Base-by-base conservation (phyloP, 495 filamentous ascomycete genomes). In the Daldinia decipiens region DNA sequence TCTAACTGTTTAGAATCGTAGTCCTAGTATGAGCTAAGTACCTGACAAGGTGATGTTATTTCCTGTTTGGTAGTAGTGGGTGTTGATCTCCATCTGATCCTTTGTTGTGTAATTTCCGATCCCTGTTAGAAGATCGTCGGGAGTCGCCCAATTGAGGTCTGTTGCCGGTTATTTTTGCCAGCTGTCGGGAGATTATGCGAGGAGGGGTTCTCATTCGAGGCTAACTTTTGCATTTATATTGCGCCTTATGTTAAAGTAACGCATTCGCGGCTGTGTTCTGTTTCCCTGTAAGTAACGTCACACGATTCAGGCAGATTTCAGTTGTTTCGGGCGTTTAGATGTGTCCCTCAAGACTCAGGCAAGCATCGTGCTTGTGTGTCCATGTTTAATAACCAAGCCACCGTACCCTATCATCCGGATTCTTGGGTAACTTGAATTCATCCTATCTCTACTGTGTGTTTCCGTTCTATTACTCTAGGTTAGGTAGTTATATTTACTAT, bases 41-140 rank as follows among this genome's bases (percentile, higher is more conserved):
- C 12, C 12, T 36, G 5, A 13, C 3, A 24, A 19, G 43, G 43
- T 47, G 12, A 2, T 8, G 1, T 13, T 19, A 8, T 56, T 32
- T 31, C 53, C 31, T 15, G 3, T 19, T 36, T 38, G 2, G 53
- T 56, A 24, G 24, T 9, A 24, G 13, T 56, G 27, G n/a, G 15
- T 56, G 63, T 45, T 21, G 62, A 67, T 66, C 34, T 1, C 47
- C 2, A 55, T 45, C n/a, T 15, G n/a, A 59, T 24, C 54, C 59
- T 56, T 65, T 12, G 15, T 0, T 63, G 27, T n/a, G 12, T 65
- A 72, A 72, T 72, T 68, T 72, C 65, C 50, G 40, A 68, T 61
- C 60, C 65, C 24, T 72, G 65, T 40, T 15, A 5, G 4, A 15
- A 26, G 55, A 63, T 67, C 21, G 17, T 5, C 15, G 15, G 26